Evolutionary conservation across 1,139 yeast genomes (phyloP), one percentile per base, ranked within the genome.

Genomic region (Yamadazyma triangularis): DNA sequence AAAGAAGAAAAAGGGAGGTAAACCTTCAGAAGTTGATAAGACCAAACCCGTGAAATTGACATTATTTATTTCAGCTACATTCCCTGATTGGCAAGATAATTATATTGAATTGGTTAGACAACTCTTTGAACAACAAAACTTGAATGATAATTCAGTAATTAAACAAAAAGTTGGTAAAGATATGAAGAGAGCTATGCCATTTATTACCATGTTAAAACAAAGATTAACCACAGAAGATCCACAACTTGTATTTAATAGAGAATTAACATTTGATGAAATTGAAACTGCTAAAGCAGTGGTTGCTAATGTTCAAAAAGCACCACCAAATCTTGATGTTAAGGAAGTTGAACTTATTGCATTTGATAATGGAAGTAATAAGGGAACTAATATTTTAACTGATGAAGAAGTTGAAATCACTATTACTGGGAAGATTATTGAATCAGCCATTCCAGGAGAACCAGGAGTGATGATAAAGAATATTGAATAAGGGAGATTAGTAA

Each of bases 171-270:
- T 83, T 37, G 83, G 83, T 41, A 79, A 77, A 56, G 91, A 83
- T 48, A 78, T 89, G 82, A 88, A 88, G 73, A 80, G 94, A 47
- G 97, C 95, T 40, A 91, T 93, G 98, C 97, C 97, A 38, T 91
- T 89, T 58, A 89, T 91, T 42, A 80, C 91, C 41, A 68, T 77
- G 44, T 68, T 91, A 58, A 87, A 91, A 60, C 84, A 80, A 53
- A 79, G 95, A 62, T 71, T 91, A 46, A 56, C 67, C 12, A 65
- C 64, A 31, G 91, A 83, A 52, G 64, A 79, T 22, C 79, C 95
- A 12, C 75, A 74, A 34, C 72, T 75, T 32, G 96, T 93, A 20
- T 87, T 91, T 67, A 79, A 86, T 69, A 77, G 97, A 61, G 82
- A 87, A 60, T 75, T 91, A 45, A 70, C 79, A 15, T 93, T 86